Evolutionary conservation across 352 stramenopile genomes (phyloP).

Genomic region (Phytophthora ramorum): DNA sequence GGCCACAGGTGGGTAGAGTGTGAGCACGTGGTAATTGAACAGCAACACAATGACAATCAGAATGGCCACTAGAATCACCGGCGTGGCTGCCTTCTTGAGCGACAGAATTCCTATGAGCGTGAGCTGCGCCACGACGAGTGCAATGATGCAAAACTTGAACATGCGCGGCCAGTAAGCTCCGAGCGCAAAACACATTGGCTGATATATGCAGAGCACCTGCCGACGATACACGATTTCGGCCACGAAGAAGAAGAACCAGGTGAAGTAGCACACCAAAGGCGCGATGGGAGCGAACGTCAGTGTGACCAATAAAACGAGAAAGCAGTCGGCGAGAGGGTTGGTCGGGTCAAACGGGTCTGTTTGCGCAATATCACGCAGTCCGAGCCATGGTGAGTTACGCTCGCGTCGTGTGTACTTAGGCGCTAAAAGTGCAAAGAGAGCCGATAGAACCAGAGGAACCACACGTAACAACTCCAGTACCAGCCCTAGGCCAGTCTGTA

Average conservation of each 20-base stretch:
- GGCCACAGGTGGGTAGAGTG: slow-evolving; percentile 61
- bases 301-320: slow-evolving; percentile 75
- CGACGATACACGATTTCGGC: slow-evolving; percentile 76
- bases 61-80: slow-evolving; percentile 40
- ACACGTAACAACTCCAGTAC: slow-evolving; percentile 71
- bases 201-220: slow-evolving; percentile 79
- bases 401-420: slow-evolving; percentile 71
- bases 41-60: slow-evolving; percentile 56
- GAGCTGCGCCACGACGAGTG: slow-evolving; percentile 75
- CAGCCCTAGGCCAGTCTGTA: slow-evolving; percentile 67
- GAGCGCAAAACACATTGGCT: slow-evolving; percentile 55
- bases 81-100: slow-evolving; percentile 67
- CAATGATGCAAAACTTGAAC: slow-evolving; percentile 79
- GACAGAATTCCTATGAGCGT: slow-evolving; percentile 83
- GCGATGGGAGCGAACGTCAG: slow-evolving; percentile 84
- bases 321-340: slow-evolving; percentile 61
- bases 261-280: slow-evolving; percentile 82
- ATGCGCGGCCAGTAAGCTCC: slow-evolving; percentile 81
- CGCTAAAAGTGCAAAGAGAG: slow-evolving; percentile 60
- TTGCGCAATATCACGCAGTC: slow-evolving; percentile 53
- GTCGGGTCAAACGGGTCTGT: slow-evolving; percentile 73
- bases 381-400: slow-evolving; percentile 62
- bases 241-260: slow-evolving; percentile 70
- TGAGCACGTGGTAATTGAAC: slow-evolving; percentile 67
- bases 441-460: slow-evolving; percentile 52